Conservation (phyloP, 257 asterid genomes). For the Marsdenia floribunda region DNA sequence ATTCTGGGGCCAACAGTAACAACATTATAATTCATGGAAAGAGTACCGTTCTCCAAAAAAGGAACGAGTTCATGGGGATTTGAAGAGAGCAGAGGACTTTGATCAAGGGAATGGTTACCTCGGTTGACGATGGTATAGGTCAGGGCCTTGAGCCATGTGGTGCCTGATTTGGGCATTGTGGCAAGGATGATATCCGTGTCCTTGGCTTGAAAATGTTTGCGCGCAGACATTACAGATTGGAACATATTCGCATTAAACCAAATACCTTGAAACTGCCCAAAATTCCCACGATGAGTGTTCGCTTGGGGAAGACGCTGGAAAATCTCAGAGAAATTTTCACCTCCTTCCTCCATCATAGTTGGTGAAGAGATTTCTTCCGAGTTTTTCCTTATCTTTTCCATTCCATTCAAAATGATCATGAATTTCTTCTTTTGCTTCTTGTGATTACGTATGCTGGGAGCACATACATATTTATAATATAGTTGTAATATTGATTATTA, state of each 20-base stretch:
- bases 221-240: slow-evolving; percentile 21
- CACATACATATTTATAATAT: no score
- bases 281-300: not conserved
- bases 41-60: slow-evolving; percentile 31
- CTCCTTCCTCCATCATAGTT: not conserved
- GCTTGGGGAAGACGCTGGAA: not conserved
- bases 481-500: no score
- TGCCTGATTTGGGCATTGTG: slow-evolving; percentile 54
- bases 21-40: slow-evolving; percentile 9
- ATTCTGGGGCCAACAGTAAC: slow-evolving; percentile 29
- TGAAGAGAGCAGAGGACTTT: slow-evolving; percentile 38
- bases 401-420: not conserved
- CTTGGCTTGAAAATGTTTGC: slow-evolving; percentile 24
- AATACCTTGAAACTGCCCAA: slow-evolving; percentile 25
- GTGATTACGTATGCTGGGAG: no score
- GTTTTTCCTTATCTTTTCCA: not conserved
- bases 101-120: not conserved
- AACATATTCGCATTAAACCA: slow-evolving; percentile 46
- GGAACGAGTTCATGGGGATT: slow-evolving; percentile 52
- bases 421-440: not conserved
- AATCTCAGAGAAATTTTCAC: not conserved
- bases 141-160: slow-evolving; percentile 61
- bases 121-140: slow-evolving; percentile 28
- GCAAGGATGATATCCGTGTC: slow-evolving; percentile 35
- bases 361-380: not conserved